These are phyloP conservation scores for Pilobolus umbonatus DNA, from an alignment of 192 early-diverging fungal species.

Conservation along the genomic window DNA sequence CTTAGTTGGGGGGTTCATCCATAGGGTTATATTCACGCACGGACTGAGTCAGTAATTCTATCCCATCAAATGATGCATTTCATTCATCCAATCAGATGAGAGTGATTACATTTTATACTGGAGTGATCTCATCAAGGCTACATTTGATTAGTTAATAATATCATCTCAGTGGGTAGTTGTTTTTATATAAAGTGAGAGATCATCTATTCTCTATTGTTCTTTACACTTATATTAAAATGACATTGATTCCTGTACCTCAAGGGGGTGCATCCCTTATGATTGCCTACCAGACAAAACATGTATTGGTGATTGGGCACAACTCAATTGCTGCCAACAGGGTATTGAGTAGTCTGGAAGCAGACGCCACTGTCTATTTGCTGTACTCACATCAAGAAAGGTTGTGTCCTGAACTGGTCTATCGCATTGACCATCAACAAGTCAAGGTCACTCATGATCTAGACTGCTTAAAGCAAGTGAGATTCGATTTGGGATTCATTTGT, in stretches of 20 bases:
- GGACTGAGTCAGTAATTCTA: too few species aligned
- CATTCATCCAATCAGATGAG: constrained; percentile 14
- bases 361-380: constrained; percentile 59
- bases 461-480: neutral
- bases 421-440: constrained; percentile 41
- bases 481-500: constrained; percentile 45
- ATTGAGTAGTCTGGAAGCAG: constrained; percentile 64
- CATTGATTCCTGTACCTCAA: constrained; percentile 22
- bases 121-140: constrained; percentile 17
- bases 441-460: neutral
- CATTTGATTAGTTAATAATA: constrained; percentile 15
- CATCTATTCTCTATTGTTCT: neutral
- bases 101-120: too few species aligned
- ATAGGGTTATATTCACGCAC: too few species aligned
- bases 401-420: constrained; percentile 40
- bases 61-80: too few species aligned
- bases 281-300: constrained; percentile 46
- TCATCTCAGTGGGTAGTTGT: constrained; percentile 32
- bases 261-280: constrained; percentile 53
- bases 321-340: constrained; percentile 61
- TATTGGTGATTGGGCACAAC: constrained; percentile 67
- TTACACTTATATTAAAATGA: constrained; percentile 2
- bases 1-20: too few species aligned
- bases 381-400: constrained; percentile 24
- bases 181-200: too few species aligned